Percentiles rank a stretch among this genome's conserved stretches.
Conservation (phyloP, 1,284 basidiomycete genomes). For the Takashimella koratensis region DNA sequence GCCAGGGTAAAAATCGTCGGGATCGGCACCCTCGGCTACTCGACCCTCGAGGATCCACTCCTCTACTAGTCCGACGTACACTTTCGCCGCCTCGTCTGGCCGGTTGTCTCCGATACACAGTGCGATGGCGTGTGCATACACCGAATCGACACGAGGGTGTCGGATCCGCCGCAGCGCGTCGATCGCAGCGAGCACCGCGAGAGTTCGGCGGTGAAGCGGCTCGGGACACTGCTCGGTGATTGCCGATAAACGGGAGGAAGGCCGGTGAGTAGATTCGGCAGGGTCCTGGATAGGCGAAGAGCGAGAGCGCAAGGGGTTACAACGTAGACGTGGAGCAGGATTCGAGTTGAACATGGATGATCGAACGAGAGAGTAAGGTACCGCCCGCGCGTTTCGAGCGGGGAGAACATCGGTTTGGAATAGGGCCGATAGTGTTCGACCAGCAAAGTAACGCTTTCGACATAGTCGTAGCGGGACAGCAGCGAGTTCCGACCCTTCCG, state of each 20-base stretch:
- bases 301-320: background rate
- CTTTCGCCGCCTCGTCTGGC: slow-evolving; percentile 41
- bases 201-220: background rate
- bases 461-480: background rate
- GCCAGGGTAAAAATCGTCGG: slow-evolving; percentile 37
- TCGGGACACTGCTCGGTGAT: slow-evolving; percentile 17
- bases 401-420: slow-evolving; percentile 8
- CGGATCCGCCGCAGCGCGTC: slow-evolving; percentile 29
- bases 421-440: slow-evolving; percentile 3
- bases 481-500: background rate
- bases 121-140: slow-evolving; percentile 32
- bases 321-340: background rate
- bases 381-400: background rate
- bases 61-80: slow-evolving; percentile 47
- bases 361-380: background rate
- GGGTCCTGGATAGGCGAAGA: background rate
- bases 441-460: slow-evolving; percentile 7
- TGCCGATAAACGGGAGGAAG: slow-evolving; percentile 5
- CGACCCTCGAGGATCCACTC: slow-evolving; percentile 50
- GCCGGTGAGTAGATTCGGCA: background rate
- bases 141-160: slow-evolving; percentile 22
- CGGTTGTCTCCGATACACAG: slow-evolving; percentile 26
- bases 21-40: slow-evolving; percentile 40
- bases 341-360: background rate
- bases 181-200: slow-evolving; percentile 23